These are phyloP conservation scores for Cudoniella acicularis DNA, from an alignment of 495 filamentous ascomycete species.

Conservation along the genomic window DNA sequence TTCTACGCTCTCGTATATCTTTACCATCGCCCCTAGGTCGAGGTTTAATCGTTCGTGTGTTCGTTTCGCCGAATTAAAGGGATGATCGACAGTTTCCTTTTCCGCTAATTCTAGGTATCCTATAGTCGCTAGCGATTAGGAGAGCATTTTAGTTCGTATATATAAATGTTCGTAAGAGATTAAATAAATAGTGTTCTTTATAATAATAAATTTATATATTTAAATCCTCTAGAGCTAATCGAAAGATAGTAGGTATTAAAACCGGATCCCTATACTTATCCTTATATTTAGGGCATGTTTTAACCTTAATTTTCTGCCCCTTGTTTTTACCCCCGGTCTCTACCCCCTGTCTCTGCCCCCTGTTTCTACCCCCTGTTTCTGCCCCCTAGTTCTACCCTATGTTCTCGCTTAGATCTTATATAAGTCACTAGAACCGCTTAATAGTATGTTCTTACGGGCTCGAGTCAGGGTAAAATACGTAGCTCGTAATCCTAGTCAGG, in stretches of 20 bases:
- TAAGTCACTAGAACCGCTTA: not conserved
- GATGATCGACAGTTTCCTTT: not conserved
- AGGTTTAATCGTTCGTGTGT: not conserved
- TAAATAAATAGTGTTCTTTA: too few species aligned
- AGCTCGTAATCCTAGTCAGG: not conserved
- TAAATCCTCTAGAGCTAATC: too few species aligned
- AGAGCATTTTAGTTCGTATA: not conserved
- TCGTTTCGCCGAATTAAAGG: not conserved
- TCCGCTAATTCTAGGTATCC: not conserved
- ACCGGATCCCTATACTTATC: too few species aligned
- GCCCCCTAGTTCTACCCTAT: too few species aligned
- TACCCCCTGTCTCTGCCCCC: too few species aligned
- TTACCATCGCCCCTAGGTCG: not conserved
- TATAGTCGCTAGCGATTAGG: not conserved
- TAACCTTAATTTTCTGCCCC: too few species aligned
- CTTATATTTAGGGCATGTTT: too few species aligned
- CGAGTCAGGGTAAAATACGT: not conserved
- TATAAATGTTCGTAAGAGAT: conserved; percentile 1
- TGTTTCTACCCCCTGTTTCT: too few species aligned
- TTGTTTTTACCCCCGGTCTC: too few species aligned
- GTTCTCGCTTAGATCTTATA: not conserved
- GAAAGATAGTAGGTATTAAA: too few species aligned
- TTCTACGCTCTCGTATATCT: conserved; percentile 4
- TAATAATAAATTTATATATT: too few species aligned
- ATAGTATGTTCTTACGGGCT: not conserved